phyloP scores from a whole-genome alignment of 495 filamentous ascomycete genomes.

The Penicillium goetzii region DNA sequence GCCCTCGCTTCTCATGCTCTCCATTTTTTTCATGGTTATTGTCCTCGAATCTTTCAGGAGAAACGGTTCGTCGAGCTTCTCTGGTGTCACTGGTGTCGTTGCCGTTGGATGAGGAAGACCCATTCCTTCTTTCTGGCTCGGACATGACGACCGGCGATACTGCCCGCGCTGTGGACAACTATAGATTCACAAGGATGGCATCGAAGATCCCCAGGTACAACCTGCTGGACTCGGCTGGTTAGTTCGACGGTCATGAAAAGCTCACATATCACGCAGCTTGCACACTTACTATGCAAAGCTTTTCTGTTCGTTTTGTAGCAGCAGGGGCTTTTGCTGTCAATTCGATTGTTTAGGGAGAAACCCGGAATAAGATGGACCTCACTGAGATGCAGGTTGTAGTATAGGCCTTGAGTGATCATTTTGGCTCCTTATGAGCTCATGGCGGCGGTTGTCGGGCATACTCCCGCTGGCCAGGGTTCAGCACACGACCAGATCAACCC shows the following conservation, averaged over 20 bases:
- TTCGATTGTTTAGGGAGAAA: background rate
- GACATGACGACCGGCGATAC: background rate
- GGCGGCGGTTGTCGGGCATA: conserved; percentile 19
- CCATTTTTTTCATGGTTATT: background rate
- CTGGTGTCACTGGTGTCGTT: background rate
- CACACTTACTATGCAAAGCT: background rate
- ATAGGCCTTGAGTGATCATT: conserved; percentile 3
- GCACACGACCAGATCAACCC: background rate
- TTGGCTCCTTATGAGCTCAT: conserved; percentile 23
- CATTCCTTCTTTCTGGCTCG: background rate
- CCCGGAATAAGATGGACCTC: background rate
- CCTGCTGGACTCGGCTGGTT: background rate
- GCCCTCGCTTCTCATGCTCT: background rate
- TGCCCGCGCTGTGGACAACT: background rate
- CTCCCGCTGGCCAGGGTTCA: background rate
- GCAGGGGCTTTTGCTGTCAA: background rate
- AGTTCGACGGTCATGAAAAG: background rate
- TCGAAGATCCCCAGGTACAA: background rate
- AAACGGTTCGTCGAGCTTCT: background rate
- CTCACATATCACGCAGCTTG: background rate
- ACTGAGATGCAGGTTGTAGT: background rate
- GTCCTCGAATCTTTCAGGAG: background rate
- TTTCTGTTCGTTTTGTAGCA: background rate
- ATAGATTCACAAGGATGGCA: background rate
- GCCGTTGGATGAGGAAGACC: background rate